phyloP scores from a whole-genome alignment of 768 basidiomycete genomes.

The Serendipita indica region DNA sequence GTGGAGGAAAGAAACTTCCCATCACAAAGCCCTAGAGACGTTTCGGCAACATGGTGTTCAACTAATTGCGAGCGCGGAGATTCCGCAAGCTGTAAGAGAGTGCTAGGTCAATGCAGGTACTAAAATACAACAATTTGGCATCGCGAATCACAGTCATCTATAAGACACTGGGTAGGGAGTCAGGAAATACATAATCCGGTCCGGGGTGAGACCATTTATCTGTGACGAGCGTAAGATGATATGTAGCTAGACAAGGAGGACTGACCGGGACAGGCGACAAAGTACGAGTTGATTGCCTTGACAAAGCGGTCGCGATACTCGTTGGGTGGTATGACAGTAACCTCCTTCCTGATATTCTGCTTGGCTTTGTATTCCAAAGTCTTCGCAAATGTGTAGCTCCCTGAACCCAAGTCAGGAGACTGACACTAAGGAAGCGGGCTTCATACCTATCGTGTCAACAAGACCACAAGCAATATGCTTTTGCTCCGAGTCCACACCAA shows the following conservation, averaged over 20 bases:
- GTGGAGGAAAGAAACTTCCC: not conserved
- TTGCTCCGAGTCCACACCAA: conserved; percentile 52
- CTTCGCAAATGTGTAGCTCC: conserved; percentile 75
- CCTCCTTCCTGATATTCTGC: conserved; percentile 57
- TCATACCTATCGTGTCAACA: conserved; percentile 64
- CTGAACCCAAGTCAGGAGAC: conserved; percentile 26
- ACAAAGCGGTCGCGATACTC: conserved; percentile 72
- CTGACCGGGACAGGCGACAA: conserved; percentile 59
- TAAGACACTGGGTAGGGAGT: not conserved
- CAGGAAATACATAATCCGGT: not conserved
- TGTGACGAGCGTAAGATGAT: not conserved
- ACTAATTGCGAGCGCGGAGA: not conserved
- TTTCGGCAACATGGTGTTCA: not conserved
- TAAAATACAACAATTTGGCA: no score
- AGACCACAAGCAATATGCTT: conserved; percentile 63
- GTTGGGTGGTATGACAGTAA: conserved; percentile 64
- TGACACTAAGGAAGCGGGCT: not conserved
- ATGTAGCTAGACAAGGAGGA: conserved; percentile 9
- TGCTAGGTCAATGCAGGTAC: not conserved
- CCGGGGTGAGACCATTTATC: conserved; percentile 11
- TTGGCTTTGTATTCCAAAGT: conserved; percentile 79
- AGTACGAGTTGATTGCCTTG: conserved; percentile 56
- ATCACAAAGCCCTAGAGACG: not conserved
- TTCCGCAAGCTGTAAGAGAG: not conserved
- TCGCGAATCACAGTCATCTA: not conserved